Conservation (phyloP, 164 flowering plant species). For the Nymphaea thermarum region DNA sequence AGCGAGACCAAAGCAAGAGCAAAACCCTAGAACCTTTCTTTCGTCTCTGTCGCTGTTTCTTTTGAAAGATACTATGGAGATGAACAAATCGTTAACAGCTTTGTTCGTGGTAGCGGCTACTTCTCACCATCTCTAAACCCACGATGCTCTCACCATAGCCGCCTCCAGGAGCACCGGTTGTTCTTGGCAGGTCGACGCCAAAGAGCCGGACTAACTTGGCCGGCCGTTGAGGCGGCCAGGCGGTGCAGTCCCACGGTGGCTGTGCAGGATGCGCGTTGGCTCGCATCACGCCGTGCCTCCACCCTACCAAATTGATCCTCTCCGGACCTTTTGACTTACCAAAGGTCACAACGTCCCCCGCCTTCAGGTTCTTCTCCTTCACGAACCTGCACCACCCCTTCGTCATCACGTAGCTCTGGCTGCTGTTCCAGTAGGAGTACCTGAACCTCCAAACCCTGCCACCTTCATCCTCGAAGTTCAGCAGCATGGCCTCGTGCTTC, state of each 20-base stretch:
- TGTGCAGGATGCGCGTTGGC: background rate
- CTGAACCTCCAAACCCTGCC: constrained; percentile 83
- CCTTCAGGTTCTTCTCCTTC: constrained; percentile 67
- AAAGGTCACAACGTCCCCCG: constrained; percentile 67
- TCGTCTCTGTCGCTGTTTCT: too few species aligned
- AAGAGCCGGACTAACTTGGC: constrained; percentile 50
- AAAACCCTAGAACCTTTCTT: too few species aligned
- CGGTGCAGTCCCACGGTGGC: background rate
- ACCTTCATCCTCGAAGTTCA: constrained; percentile 56
- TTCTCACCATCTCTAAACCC: too few species aligned
- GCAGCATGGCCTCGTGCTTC: constrained; percentile 34
- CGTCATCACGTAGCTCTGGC: constrained; percentile 86
- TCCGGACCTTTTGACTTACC: constrained; percentile 38
- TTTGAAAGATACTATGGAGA: too few species aligned
- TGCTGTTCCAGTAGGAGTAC: constrained; percentile 88
- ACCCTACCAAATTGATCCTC: constrained; percentile 57
- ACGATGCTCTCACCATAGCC: too few species aligned
- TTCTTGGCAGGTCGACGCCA: constrained; percentile 48
- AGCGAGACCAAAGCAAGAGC: too few species aligned
- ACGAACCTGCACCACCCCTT: constrained; percentile 96
- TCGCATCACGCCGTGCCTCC: constrained; percentile 24
- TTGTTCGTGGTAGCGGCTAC: too few species aligned
- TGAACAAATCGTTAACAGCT: too few species aligned
- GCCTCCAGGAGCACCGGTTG: too few species aligned
- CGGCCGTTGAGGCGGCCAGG: background rate